Percentiles rank a stretch among this genome's conserved stretches.
These are phyloP conservation scores for Gracilaria vermiculophylla DNA, from an alignment of 23 red algal genomes.

Conservation along the genomic window DNA sequence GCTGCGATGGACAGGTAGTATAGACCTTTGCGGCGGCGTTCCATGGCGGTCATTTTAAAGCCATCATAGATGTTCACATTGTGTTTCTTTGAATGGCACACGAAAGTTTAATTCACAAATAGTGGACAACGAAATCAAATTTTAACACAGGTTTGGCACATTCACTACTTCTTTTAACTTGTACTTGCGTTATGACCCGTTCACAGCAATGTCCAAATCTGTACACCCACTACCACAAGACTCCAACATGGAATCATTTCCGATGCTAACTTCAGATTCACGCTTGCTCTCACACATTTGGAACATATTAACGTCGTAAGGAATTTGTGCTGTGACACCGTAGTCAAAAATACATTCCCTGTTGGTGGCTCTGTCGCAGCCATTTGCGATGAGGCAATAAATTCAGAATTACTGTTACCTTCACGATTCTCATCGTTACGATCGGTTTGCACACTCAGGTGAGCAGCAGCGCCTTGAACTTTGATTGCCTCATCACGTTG, in stretches of 20 bases:
- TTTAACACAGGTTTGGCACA: neutral
- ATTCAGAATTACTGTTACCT: neutral
- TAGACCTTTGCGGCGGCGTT: too few relatives aligned
- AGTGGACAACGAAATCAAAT: neutral
- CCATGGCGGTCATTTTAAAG: too few relatives aligned
- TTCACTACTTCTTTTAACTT: conserved; percentile 4
- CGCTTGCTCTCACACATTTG: neutral
- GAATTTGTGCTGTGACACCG: conserved; percentile 25
- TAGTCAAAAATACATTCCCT: conserved; percentile 36
- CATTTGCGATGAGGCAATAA: neutral
- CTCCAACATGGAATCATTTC: neutral
- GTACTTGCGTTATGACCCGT: neutral
- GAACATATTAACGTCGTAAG: conserved; percentile 20
- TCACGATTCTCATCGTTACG: neutral
- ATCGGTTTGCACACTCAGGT: too few relatives aligned
- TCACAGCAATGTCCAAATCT: neutral
- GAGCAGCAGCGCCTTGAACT: too few relatives aligned
- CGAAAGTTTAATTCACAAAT: neutral
- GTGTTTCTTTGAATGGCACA: too few relatives aligned
- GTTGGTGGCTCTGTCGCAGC: neutral
- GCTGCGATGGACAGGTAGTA: conserved; percentile 13
- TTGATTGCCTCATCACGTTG: neutral
- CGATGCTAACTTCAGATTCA: neutral
- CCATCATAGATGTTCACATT: too few relatives aligned
- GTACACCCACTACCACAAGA: neutral